These are phyloP conservation scores for Triticum dicoccoides DNA, from an alignment of 176 grass and related monocot genomes.

Conservation along the genomic window DNA sequence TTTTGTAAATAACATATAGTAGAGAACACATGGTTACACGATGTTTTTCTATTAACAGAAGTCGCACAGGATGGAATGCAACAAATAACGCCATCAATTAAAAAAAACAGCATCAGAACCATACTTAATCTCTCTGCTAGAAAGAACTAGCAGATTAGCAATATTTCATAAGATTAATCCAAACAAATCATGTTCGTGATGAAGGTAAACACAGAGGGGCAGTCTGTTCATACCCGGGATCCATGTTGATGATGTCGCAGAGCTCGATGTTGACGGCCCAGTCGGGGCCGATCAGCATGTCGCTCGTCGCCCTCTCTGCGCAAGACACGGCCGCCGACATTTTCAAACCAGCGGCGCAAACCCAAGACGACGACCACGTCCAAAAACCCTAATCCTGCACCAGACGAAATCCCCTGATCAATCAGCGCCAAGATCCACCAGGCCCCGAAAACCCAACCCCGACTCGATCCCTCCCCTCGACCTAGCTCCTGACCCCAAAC, in stretches of 20 bases:
- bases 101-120: neutral
- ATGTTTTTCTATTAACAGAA: neutral
- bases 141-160: neutral
- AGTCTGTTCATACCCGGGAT: conserved; percentile 57
- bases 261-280: conserved; percentile 99
- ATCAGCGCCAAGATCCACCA: conserved; percentile 36
- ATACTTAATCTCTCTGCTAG: neutral
- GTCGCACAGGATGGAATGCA: neutral
- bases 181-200: neutral
- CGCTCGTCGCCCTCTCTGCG: conserved; percentile 88
- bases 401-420: neutral
- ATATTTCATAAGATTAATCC: neutral
- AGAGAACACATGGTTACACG: neutral
- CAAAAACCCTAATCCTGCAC: conserved; percentile 39
- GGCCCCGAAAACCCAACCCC: neutral
- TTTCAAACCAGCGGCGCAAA: conserved; percentile 2
- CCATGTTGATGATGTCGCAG: conserved; percentile 97
- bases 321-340: conserved; percentile 58
- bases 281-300: conserved; percentile 89
- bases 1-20: neutral
- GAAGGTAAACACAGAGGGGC: neutral
- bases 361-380: neutral
- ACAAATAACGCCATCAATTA: neutral
- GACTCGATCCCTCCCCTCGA: neutral
- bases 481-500: neutral